Base-by-base conservation (phyloP, 345 rosid species). In the Gossypium herbaceum region DNA sequence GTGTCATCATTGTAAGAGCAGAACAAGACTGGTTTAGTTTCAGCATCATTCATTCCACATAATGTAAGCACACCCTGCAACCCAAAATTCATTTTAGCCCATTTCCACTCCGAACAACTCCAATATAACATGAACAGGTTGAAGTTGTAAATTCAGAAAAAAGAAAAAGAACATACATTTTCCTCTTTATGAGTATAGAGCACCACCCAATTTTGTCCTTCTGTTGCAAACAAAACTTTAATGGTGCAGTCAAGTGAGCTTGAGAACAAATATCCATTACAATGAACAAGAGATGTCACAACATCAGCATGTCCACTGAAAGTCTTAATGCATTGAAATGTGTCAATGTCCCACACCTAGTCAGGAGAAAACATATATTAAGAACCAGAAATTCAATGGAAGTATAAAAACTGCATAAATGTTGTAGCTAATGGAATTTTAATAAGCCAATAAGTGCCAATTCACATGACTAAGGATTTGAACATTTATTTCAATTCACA, bases 211-310 rank as follows among this genome's bases (percentile, higher is more conserved):
- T 9, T 56, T 10, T 22, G 25, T 19, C 25, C 12, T 19, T 7
- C 60, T 56, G 25, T 10, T 56, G 25, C 60, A 56, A 3, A 56
- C 25, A 25, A 56, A 56, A 56, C 60, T 56, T 56, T 27, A 60
- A 60, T 60, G 43, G 39, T 25, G 65, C 41, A 27, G 65, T 60
- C 60, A 56, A 56, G 27, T 12, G 65, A 60, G 43, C 43, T 13
- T 29, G 43, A 56, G 25, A 56, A 60, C 65, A 60, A 60, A 27
- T 12, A n/a, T 7, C 25, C 69, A 64, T 19, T 11, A n/a, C 75
- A 81, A 67, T 75, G 72, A 24, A 77, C 34, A 34, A 77, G 66
- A 6, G 80, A 81, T 17, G 60, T 77, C 5, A 81, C 78, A 10
- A 24, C 56, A 22, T 65, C 75, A 6, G 56, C 55, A 57, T 81